A percentile compares a stretch with the other conserved stretches of the same genome.
Conservation (phyloP, 2,329 filamentous ascomycete genomes). For the Stagonosporopsis tanaceti region DNA sequence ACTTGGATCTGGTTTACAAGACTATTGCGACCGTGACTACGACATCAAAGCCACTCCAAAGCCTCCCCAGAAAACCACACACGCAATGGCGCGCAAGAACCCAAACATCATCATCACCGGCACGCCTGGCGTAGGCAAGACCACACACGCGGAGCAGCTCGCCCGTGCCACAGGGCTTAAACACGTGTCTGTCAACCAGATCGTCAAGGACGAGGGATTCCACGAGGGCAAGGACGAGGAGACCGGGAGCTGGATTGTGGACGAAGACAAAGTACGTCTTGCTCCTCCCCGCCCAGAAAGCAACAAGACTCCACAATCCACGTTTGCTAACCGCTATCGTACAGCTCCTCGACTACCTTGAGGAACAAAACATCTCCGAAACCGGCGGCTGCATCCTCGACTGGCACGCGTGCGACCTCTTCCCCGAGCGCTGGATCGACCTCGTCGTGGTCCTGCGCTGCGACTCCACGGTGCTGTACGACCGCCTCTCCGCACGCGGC, state of each 20-base stretch:
- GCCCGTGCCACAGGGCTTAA: slow-evolving; percentile 78
- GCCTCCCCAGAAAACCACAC: neutral
- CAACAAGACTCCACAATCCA: too few relatives aligned
- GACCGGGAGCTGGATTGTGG: slow-evolving; percentile 87
- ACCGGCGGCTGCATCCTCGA: slow-evolving; percentile 89
- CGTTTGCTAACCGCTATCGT: neutral
- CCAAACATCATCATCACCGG: slow-evolving; percentile 97
- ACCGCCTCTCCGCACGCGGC: slow-evolving; percentile 78
- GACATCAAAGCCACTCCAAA: neutral
- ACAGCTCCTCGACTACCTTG: slow-evolving; percentile 85
- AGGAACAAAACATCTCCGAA: slow-evolving; percentile 71
- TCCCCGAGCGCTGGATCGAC: slow-evolving; percentile 93
- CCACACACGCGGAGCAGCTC: slow-evolving; percentile 85
- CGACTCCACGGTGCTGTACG: slow-evolving; percentile 81
- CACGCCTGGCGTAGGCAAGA: slow-evolving; percentile 95
- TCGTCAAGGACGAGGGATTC: slow-evolving; percentile 87
- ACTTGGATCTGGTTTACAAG: neutral
- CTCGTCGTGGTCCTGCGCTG: slow-evolving; percentile 90
- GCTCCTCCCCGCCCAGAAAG: too few relatives aligned
- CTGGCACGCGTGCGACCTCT: slow-evolving; percentile 97
- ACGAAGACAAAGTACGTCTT: slow-evolving; percentile 83
- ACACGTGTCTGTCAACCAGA: slow-evolving; percentile 87
- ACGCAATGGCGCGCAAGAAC: slow-evolving; percentile 51
- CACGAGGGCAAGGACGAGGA: slow-evolving; percentile 89
- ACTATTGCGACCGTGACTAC: neutral